These are phyloP conservation scores for Scutellaria minor DNA, from an alignment of 257 asterid genomes.

Conservation along the genomic window DNA sequence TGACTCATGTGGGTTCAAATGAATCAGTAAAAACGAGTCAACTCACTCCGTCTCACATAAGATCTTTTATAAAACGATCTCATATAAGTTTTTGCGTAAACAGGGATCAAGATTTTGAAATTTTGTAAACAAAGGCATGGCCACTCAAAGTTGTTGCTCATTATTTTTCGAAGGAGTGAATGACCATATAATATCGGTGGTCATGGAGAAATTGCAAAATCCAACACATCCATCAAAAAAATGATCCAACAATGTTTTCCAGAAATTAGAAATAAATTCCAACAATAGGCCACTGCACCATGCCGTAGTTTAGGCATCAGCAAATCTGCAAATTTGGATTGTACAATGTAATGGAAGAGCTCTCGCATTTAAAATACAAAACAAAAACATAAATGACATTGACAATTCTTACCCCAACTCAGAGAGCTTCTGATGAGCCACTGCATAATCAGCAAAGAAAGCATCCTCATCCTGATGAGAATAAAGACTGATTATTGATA, in stretches of 20 bases:
- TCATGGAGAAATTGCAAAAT: neutral
- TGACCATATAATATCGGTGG: slow-evolving; percentile 16
- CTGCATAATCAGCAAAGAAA: slow-evolving; percentile 80
- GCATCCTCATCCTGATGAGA: slow-evolving; percentile 76
- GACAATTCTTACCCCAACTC: slow-evolving; percentile 68
- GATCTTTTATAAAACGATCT: too few relatives aligned
- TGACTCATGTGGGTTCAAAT: too few relatives aligned
- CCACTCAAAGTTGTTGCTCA: neutral
- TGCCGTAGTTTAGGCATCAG: slow-evolving; percentile 53
- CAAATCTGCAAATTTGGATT: slow-evolving; percentile 54
- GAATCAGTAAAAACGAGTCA: too few relatives aligned
- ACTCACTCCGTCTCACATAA: too few relatives aligned
- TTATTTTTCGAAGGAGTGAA: slow-evolving; percentile 8
- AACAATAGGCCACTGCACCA: slow-evolving; percentile 21
- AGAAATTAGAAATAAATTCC: neutral
- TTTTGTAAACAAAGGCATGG: neutral
- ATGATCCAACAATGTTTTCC: slow-evolving; percentile 18
- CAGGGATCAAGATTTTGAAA: neutral
- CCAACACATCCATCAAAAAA: slow-evolving; percentile 21
- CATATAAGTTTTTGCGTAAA: neutral
- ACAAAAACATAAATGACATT: neutral
- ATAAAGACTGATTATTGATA: neutral
- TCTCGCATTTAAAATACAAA: neutral
- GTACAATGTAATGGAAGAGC: neutral
- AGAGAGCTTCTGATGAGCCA: slow-evolving; percentile 73